Evolutionary conservation across 208 protist genomes (phyloP), one percentile per base, ranked within the genome.

Genomic region (Leishmania gerbilli): DNA sequence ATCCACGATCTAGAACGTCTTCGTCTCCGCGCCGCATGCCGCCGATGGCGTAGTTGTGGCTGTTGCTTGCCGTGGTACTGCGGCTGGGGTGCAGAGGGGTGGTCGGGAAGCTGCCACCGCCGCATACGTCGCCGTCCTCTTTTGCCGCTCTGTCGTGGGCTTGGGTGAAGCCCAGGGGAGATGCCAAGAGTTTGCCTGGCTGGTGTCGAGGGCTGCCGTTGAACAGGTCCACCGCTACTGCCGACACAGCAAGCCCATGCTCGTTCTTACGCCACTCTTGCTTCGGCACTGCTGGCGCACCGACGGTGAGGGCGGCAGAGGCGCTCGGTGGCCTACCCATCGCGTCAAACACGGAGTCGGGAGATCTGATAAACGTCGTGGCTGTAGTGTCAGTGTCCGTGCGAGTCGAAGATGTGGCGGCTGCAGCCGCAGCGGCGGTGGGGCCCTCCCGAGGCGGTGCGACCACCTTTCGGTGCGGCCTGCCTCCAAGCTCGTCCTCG

Each of bases 1-100:
- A 80, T 17, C 82, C 82, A 17, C 34, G 34, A 37, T 79, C 53
- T 58, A 86, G 74, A 11, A 86, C 82, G 45, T 86, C 74, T 60
- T 86, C 82, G 4, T 82, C 82, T 42, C 76, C 80, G 31, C 34
- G 77, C 2, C 76, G 82, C 53, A 49, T 56, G 45, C 62, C 67
- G 21, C 51, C 51, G 60, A 45, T 71, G 21, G 55, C 27, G n/a
- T 51, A 55, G 56, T 31, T 51, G 47, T 1, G 55, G 37, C 79
- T 53, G 24, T 21, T 11, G 64, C 62, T 79, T 21, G n/a, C 74
- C 4, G 74, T 77, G 55, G 21, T 77, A 8, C 37, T 45, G 56
- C 55, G 37, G 34, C 53, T 82, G 31, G 42, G 49, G 45, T 60
- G 27, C 53, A 58, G 65, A 49, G 34, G 45, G 15, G 79, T 42